Evolutionary conservation across 1,284 basidiomycete genomes (phyloP), one percentile per base, ranked within the genome.

Genomic region (Malassezia caprae): DNA sequence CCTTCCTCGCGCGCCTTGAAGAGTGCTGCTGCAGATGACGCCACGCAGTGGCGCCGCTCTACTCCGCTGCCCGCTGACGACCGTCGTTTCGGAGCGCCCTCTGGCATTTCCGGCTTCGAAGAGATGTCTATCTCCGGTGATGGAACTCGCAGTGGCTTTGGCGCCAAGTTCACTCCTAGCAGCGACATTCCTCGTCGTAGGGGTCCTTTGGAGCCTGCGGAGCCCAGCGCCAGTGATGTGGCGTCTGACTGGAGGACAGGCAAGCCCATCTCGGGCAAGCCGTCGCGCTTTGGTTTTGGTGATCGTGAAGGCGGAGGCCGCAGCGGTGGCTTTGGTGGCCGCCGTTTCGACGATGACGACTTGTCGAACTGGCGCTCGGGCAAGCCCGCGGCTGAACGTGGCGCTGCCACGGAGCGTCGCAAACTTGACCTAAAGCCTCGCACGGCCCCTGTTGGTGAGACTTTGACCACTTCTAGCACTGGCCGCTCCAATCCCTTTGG

Each of bases 41-140:
- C 78, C 5, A 69, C 64, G 21, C 84, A 83, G 58, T 96, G 90
- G 90, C 81, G 90, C 52, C 84, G 90, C 55, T 83, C 88, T 10
- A 88, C 86, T 1, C 91, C 90, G 42, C 81, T 91, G 0, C 68
- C 72, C 5, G 51, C 69, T 12, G 49, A 41, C 30, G 37, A 51
- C 27, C 45, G 53, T 15, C 35, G 48, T 12, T 52, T 60, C 11
- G 57, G 55, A 43, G 61, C 64, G 39, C 31, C 31, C 12, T 30
- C 59, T 28, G 57, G 51, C 19, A 24, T 32, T 6, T 56, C 57
- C 27, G 67, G 64, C 53, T 74, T 74, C 51, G 72, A 74, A 53
- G 52, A 59, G 31, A 74, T 74, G 72, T 66, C 64, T 13, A 64
- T 72, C 5, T 48, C 44, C 15, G 53, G 61, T 15, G 64, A 58